A percentile compares a stretch with the other conserved stretches of the same genome.
phyloP scores from a whole-genome alignment of 1,139 yeast genomes.

The Hyphopichia pseudoburtonii region DNA sequence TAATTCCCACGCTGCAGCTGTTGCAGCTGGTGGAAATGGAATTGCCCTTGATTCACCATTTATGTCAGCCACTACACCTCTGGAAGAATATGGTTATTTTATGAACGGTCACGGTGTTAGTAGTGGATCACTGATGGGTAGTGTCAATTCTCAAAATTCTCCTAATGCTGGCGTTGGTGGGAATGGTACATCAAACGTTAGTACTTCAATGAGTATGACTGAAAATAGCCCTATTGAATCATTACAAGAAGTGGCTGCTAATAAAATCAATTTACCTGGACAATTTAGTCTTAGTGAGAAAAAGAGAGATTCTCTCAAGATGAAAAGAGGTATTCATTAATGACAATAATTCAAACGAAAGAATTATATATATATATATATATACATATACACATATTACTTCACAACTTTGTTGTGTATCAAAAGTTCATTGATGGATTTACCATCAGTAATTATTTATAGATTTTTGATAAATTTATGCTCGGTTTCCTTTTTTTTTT shows the following conservation, averaged over 20 bases:
- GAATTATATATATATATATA: too few species aligned
- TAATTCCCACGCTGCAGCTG: constrained; percentile 27
- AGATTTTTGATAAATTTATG: too few species aligned
- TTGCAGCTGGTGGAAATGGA: constrained; percentile 23
- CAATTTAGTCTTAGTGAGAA: constrained; percentile 44
- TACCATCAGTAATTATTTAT: too few species aligned
- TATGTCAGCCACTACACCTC: constrained; percentile 42
- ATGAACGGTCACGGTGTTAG: constrained; percentile 10
- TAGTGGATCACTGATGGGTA: neutral
- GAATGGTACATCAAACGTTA: constrained; percentile 5
- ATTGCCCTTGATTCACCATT: constrained; percentile 45
- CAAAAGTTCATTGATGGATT: too few species aligned
- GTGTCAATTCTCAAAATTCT: neutral
- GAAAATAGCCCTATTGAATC: constrained; percentile 13
- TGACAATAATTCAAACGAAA: too few species aligned
- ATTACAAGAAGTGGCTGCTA: constrained; percentile 3
- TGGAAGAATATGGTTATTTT: constrained; percentile 37
- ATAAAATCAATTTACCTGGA: constrained; percentile 25
- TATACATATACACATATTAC: too few species aligned
- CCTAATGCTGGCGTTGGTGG: too few species aligned
- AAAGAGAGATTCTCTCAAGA: constrained; percentile 47
- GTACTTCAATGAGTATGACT: constrained; percentile 7
- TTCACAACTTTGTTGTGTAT: too few species aligned
- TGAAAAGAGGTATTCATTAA: constrained; percentile 49
- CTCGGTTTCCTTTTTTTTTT: too few species aligned